These are phyloP conservation scores for Skeletonema tropicum DNA, from an alignment of 108 stramenopile species.

Conservation along the genomic window DNA sequence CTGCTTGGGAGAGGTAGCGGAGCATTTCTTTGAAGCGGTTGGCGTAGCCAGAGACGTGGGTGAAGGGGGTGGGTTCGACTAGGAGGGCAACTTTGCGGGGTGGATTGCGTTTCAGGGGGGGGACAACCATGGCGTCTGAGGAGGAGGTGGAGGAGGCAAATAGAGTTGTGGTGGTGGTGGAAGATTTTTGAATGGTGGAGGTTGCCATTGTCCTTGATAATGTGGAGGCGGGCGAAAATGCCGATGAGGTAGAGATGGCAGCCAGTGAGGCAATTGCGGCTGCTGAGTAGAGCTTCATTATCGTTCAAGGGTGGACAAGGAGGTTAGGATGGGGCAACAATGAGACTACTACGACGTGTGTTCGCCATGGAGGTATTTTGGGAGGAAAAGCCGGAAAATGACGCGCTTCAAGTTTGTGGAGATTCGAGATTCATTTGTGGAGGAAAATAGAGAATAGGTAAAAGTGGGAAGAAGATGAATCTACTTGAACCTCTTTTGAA, in stretches of 20 bases:
- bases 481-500: no score
- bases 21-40: slow-evolving; percentile 99
- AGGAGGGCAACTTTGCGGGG: slow-evolving; percentile 79
- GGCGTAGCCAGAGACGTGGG: slow-evolving; percentile 96
- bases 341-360: neutral
- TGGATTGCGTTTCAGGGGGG: slow-evolving; percentile 60
- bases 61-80: slow-evolving; percentile 94
- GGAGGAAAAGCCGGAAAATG: neutral
- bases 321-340: neutral
- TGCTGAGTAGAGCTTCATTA: slow-evolving; percentile 31
- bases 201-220: neutral
- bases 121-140: slow-evolving; percentile 27
- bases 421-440: no score
- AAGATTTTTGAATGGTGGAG: neutral
- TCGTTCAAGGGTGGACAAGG: neutral
- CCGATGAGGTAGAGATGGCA: neutral
- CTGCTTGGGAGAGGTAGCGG: slow-evolving; percentile 83
- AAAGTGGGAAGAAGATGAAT: no score
- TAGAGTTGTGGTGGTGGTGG: neutral
- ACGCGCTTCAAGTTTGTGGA: neutral
- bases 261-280: slow-evolving; percentile 11
- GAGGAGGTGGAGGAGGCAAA: neutral
- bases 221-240: slow-evolving; percentile 20
- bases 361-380: neutral
- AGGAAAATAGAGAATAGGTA: no score